A percentile compares a stretch with the other conserved stretches of the same genome.
phyloP scores from a whole-genome alignment of 768 basidiomycete genomes.

The Strobilomyces dryophilus region DNA sequence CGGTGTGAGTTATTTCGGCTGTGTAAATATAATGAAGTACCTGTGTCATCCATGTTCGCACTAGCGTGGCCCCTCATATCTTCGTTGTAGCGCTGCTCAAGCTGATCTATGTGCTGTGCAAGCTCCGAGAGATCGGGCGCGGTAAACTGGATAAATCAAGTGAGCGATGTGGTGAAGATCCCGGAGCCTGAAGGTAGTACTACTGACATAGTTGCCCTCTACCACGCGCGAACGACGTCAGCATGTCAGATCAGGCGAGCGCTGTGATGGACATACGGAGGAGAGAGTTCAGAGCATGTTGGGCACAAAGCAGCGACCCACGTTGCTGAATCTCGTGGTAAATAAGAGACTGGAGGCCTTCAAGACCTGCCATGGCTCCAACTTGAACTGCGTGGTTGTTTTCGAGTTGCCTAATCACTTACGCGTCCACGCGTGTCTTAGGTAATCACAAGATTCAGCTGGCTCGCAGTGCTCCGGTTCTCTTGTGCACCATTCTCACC shows the following conservation, averaged over 20 bases:
- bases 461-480: background rate
- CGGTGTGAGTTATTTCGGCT: background rate
- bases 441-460: constrained; percentile 17
- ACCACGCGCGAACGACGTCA: constrained; percentile 5
- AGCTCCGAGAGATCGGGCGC: constrained; percentile 76
- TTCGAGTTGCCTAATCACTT: constrained; percentile 18
- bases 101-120: constrained; percentile 60
- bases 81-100: constrained; percentile 59
- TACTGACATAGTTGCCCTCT: constrained; percentile 50
- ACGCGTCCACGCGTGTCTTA: constrained; percentile 33
- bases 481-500: background rate
- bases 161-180: constrained; percentile 3
- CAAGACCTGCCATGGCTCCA: constrained; percentile 53
- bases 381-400: constrained; percentile 10
- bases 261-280: constrained; percentile 51
- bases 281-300: constrained; percentile 79
- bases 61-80: constrained; percentile 43
- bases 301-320: constrained; percentile 83
- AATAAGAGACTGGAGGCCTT: constrained; percentile 50
- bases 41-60: constrained; percentile 91
- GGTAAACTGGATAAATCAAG: constrained; percentile 52
- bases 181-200: background rate
- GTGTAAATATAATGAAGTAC: constrained; percentile 29
- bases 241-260: constrained; percentile 38
- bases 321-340: constrained; percentile 77